Conservation (phyloP, 768 basidiomycete species). For the Mycena metata region DNA sequence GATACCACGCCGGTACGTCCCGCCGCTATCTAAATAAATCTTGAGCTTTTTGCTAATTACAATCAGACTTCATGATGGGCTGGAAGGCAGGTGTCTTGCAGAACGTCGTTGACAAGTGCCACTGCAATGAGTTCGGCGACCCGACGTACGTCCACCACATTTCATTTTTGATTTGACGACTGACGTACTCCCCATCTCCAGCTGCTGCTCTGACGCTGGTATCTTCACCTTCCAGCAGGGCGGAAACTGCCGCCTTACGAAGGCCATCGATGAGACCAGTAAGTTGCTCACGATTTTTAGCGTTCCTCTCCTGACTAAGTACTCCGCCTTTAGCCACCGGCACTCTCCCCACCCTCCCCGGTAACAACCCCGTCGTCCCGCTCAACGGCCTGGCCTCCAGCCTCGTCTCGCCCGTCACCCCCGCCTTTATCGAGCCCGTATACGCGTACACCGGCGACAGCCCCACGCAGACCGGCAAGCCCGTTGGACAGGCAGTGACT, state of each 20-base stretch:
- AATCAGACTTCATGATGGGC: constrained; percentile 67
- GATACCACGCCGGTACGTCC: constrained; percentile 66
- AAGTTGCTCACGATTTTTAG: constrained; percentile 21
- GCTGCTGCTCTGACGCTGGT: constrained; percentile 61
- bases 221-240: constrained; percentile 59
- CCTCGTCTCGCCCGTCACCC: constrained; percentile 44
- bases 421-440: constrained; percentile 58
- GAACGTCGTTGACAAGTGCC: constrained; percentile 66
- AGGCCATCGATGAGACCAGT: constrained; percentile 63
- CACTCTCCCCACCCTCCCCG: constrained; percentile 61
- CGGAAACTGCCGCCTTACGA: constrained; percentile 60
- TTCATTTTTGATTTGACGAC: constrained; percentile 37
- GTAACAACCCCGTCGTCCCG: constrained; percentile 63
- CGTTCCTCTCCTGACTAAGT: background rate
- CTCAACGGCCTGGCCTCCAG: constrained; percentile 16
- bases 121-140: constrained; percentile 61
- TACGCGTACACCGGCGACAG: constrained; percentile 60
- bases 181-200: constrained; percentile 11
- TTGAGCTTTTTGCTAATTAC: background rate
- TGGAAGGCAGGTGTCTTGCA: constrained; percentile 71
- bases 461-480: constrained; percentile 54
- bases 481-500: constrained; percentile 40
- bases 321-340: constrained; percentile 55
- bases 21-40: no score
- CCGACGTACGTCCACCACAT: constrained; percentile 22